Conservation (phyloP, 1,284 basidiomycete genomes). For the Rhodotorula sp. region DNA sequence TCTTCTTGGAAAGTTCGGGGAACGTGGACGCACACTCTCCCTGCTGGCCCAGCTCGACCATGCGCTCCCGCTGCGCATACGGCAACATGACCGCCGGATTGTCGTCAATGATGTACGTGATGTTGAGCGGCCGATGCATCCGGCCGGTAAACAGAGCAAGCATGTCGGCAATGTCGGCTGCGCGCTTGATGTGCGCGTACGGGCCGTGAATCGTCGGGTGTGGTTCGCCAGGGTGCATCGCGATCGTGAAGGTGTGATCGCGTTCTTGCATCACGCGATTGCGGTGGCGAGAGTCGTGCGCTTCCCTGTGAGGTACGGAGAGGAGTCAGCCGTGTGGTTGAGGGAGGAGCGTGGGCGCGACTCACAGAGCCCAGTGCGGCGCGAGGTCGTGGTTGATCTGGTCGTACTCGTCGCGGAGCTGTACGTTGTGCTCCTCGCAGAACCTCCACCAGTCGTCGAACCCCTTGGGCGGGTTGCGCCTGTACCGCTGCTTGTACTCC, state of each 20-base stretch:
- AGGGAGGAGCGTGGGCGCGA: neutral
- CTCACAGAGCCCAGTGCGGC: constrained; percentile 41
- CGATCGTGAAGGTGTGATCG: constrained; percentile 44
- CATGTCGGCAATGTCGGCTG: constrained; percentile 45
- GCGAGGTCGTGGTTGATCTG: constrained; percentile 45
- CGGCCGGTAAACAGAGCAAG: constrained; percentile 48
- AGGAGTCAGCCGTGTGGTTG: neutral
- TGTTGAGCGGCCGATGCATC: constrained; percentile 48
- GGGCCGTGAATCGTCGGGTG: constrained; percentile 30
- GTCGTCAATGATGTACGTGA: constrained; percentile 55
- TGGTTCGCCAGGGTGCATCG: constrained; percentile 32
- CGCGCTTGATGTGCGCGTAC: constrained; percentile 40
- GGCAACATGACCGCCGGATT: constrained; percentile 54
- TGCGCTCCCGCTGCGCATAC: constrained; percentile 49
- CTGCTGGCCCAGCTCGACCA: constrained; percentile 51
- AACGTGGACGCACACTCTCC: constrained; percentile 49
- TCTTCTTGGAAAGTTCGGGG: neutral
- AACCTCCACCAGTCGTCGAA: constrained; percentile 62
- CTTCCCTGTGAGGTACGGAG: constrained; percentile 14
- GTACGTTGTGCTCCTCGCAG: constrained; percentile 43
- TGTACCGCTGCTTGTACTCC: constrained; percentile 77
- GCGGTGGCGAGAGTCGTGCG: constrained; percentile 39
- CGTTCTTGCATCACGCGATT: constrained; percentile 44
- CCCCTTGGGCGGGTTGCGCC: constrained; percentile 73
- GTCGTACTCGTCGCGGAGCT: constrained; percentile 47